Evolutionary conservation across 75 land plant genomes (phyloP).

Genomic region (Selaginella moellendorffii): DNA sequence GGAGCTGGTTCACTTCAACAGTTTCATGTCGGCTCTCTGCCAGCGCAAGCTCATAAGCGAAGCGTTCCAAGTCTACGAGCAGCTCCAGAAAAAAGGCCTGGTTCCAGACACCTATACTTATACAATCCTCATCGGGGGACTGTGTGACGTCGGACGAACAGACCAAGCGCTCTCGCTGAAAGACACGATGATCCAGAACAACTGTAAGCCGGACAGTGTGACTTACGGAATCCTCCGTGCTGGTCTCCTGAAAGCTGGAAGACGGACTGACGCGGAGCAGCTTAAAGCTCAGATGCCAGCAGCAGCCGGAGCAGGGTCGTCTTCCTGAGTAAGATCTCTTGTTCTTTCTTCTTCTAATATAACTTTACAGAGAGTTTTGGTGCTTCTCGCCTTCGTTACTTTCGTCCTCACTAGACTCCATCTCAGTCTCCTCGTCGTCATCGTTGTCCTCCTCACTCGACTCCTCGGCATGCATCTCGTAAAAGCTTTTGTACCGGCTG

Average conservation of each 20-base stretch:
- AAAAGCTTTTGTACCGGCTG: constrained; percentile 2
- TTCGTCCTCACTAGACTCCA: too few relatives aligned
- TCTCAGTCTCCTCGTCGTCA: neutral
- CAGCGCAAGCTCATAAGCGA: neutral
- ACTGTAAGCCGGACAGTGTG: neutral
- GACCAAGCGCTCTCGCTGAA: neutral
- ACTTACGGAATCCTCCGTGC: neutral
- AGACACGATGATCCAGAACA: neutral
- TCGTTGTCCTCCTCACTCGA: neutral
- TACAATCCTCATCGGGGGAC: neutral
- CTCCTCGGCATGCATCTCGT: neutral
- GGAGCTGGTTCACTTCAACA: neutral
- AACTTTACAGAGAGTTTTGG: too few relatives aligned
- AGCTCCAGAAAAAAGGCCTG: neutral
- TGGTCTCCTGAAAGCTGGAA: neutral
- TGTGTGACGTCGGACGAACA: neutral
- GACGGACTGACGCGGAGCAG: neutral
- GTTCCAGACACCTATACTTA: neutral
- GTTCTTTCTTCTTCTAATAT: too few relatives aligned
- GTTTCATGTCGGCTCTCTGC: neutral
- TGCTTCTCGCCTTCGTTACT: too few relatives aligned
- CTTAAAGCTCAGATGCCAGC: neutral
- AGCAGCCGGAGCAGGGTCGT: neutral
- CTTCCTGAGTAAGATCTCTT: too few relatives aligned
- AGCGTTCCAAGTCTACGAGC: neutral